A percentile compares a stretch with the other conserved stretches of the same genome.
Conservation (phyloP, 2,329 filamentous ascomycete genomes). For the Plenodomus tracheiphilus region DNA sequence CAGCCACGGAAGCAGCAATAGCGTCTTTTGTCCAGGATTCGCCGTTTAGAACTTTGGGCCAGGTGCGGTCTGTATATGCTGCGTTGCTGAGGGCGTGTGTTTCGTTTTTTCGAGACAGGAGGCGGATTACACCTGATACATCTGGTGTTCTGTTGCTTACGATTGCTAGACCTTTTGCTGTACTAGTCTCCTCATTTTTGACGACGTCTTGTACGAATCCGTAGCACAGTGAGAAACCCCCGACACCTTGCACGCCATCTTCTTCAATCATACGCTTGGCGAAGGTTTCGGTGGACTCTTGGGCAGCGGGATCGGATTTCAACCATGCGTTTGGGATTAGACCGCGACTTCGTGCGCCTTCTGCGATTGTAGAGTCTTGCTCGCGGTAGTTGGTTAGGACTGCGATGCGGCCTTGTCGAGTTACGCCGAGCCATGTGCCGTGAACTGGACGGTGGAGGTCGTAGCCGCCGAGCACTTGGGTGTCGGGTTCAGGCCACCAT, state of each 20-base stretch:
- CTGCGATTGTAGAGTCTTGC: conserved; percentile 47
- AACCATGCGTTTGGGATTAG: conserved; percentile 64
- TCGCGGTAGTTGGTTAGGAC: conserved; percentile 69
- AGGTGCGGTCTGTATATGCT: conserved; percentile 60
- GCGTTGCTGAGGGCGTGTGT: conserved; percentile 66
- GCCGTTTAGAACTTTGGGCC: conserved; percentile 64
- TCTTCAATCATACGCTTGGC: conserved; percentile 59
- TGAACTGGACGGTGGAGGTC: conserved; percentile 63
- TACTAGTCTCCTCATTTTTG: conserved; percentile 9
- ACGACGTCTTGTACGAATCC: conserved; percentile 55
- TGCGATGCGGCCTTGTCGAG: conserved; percentile 62
- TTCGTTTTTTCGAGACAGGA: conserved; percentile 53
- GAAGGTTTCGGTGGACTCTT: conserved; percentile 54
- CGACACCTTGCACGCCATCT: conserved; percentile 60
- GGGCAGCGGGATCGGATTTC: conserved; percentile 41
- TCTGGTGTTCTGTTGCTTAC: conserved; percentile 65
- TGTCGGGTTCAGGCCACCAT: conserved; percentile 62
- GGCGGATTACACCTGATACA: conserved; percentile 55
- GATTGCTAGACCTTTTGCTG: conserved; percentile 52
- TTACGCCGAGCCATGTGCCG: conserved; percentile 68
- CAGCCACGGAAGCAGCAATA: conserved; percentile 50
- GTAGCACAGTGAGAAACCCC: conserved; percentile 66
- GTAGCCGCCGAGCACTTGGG: conserved; percentile 62
- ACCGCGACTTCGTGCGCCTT: conserved; percentile 58
- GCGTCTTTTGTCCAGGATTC: conserved; percentile 57